These are phyloP conservation scores for Euphrasia confusa DNA, from an alignment of 257 asterid genomes.

Conservation along the genomic window DNA sequence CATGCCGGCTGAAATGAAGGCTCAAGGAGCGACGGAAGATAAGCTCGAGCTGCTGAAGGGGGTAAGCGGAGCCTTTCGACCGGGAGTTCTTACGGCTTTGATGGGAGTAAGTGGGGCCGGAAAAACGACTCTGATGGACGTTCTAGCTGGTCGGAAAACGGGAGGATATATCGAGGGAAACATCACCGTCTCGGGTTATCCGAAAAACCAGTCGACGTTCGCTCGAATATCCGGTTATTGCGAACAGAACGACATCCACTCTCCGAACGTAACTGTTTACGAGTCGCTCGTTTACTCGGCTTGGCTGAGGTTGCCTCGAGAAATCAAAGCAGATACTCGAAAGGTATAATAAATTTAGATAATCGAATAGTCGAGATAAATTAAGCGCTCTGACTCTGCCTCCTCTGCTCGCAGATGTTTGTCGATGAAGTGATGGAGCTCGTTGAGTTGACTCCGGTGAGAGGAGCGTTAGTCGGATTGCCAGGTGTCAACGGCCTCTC, in stretches of 20 bases:
- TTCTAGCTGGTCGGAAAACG: slow-evolving; percentile 71
- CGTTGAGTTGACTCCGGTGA: slow-evolving; percentile 42
- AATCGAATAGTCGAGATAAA: neutral
- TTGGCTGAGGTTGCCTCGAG: slow-evolving; percentile 61
- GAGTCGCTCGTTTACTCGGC: slow-evolving; percentile 51
- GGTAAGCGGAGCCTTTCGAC: slow-evolving; percentile 71
- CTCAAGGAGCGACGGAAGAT: slow-evolving; percentile 47
- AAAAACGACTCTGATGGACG: slow-evolving; percentile 84
- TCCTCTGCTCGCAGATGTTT: slow-evolving; percentile 34
- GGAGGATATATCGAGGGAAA: slow-evolving; percentile 67
- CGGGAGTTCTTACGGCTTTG: slow-evolving; percentile 63
- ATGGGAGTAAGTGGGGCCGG: slow-evolving; percentile 86
- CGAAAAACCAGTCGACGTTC: slow-evolving; percentile 35
- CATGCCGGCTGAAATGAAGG: slow-evolving; percentile 79
- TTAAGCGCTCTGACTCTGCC: no score
- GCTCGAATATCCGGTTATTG: slow-evolving; percentile 35
- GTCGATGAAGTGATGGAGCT: slow-evolving; percentile 60
- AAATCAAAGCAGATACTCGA: slow-evolving; percentile 40
- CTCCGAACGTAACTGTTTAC: slow-evolving; percentile 30
- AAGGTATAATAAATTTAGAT: slow-evolving; percentile 38
- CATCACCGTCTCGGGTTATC: slow-evolving; percentile 62
- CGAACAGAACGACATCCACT: slow-evolving; percentile 34
- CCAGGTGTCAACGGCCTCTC: slow-evolving; percentile 54
- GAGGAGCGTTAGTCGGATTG: slow-evolving; percentile 46
- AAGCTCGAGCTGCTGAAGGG: slow-evolving; percentile 53